Conservation (phyloP, 1,284 basidiomycete species). For the Rhizoctonia solani region DNA sequence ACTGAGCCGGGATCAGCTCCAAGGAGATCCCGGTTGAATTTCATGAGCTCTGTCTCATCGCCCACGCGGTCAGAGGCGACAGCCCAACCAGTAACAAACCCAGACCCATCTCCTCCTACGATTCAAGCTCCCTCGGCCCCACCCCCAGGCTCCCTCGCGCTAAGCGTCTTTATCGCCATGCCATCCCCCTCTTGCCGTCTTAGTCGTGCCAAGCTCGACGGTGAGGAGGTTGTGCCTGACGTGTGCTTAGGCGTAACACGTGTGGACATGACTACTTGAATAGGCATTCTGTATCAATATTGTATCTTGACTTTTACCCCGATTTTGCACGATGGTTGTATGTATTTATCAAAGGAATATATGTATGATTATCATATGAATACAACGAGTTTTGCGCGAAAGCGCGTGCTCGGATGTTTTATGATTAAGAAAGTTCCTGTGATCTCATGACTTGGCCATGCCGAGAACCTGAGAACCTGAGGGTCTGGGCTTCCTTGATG, state of each 20-base stretch:
- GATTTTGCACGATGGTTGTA: neutral
- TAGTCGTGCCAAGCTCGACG: neutral
- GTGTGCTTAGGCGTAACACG: constrained; percentile 20
- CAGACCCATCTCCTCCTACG: neutral
- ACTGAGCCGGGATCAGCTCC: too few relatives aligned
- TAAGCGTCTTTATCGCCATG: constrained; percentile 29
- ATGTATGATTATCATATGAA: too few relatives aligned
- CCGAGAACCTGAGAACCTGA: neutral
- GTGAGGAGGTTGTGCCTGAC: constrained; percentile 5
- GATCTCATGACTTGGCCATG: neutral
- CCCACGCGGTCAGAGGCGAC: too few relatives aligned
- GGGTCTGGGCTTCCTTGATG: neutral
- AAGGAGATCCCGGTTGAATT: too few relatives aligned
- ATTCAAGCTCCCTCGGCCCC: neutral
- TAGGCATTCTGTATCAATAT: neutral
- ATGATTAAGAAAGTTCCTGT: neutral
- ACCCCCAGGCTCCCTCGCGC: neutral
- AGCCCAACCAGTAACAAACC: too few relatives aligned
- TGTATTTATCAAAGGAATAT: neutral
- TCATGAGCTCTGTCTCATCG: too few relatives aligned
- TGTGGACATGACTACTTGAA: neutral
- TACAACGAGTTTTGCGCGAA: too few relatives aligned
- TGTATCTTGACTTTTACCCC: too few relatives aligned
- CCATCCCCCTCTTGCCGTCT: neutral
- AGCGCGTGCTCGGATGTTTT: too few relatives aligned